Conservation (phyloP, 352 stramenopile genomes). For the Globisporangium orthogonon region DNA sequence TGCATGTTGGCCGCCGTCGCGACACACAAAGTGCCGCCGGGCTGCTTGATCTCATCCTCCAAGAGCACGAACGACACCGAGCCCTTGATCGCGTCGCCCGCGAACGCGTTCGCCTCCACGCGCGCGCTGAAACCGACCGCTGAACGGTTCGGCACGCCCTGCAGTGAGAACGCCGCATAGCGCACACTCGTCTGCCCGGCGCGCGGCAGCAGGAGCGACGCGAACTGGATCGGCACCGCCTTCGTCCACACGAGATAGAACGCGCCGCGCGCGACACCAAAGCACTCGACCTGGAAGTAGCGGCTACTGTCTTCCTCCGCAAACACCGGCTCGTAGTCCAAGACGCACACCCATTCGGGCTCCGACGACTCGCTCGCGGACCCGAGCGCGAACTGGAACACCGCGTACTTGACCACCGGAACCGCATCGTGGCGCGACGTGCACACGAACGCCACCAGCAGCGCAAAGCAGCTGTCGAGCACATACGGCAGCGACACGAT, state of each 20-base stretch:
- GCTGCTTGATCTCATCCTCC: constrained; percentile 24
- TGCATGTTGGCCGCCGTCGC: constrained; percentile 68
- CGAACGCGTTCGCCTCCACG: constrained; percentile 40
- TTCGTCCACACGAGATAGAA: constrained; percentile 71
- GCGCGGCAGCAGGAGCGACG: constrained; percentile 52
- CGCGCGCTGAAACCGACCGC: constrained; percentile 51
- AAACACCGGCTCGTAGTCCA: constrained; percentile 66
- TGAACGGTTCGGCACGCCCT: constrained; percentile 43
- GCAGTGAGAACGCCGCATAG: constrained; percentile 53
- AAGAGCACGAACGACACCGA: constrained; percentile 68
- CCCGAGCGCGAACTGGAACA: constrained; percentile 59
- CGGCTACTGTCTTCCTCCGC: constrained; percentile 26
- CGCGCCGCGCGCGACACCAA: constrained; percentile 45
- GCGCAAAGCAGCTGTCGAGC: constrained; percentile 39
- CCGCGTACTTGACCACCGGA: constrained; percentile 53
- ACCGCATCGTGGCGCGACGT: constrained; percentile 29
- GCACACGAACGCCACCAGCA: constrained; percentile 68
- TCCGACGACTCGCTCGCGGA: constrained; percentile 22
- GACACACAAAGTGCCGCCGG: constrained; percentile 39
- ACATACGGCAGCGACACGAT: constrained; percentile 68
- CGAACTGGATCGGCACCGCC: constrained; percentile 51
- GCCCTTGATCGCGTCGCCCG: constrained; percentile 46
- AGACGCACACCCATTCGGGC: constrained; percentile 48
- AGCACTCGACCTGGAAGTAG: constrained; percentile 58
- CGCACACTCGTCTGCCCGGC: constrained; percentile 41